Conservation (phyloP, 139 green algal genomes). For the Haematococcus sp. region DNA sequence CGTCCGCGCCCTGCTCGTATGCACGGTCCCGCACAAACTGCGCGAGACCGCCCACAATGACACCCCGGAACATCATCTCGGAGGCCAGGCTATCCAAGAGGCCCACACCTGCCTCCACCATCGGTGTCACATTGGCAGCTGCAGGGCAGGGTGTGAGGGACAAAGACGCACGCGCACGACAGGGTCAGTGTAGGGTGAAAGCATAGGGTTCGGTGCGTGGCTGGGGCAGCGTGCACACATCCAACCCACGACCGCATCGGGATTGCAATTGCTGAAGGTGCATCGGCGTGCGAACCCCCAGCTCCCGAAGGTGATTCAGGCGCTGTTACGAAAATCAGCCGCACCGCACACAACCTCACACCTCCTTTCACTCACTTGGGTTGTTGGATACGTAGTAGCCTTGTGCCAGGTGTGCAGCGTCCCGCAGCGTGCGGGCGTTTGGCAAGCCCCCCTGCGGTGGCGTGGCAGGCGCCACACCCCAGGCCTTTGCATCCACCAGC, state of each 20-base stretch:
- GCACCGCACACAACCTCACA: too few relatives aligned
- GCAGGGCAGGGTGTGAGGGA: too few relatives aligned
- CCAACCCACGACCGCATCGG: too few relatives aligned
- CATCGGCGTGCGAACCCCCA: too few relatives aligned
- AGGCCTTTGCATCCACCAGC: background rate
- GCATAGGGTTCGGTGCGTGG: conserved; percentile 17
- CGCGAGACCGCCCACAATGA: conserved; percentile 10
- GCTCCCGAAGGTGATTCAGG: too few relatives aligned
- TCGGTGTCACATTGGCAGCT: background rate
- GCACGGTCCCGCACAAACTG: background rate
- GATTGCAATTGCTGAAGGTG: too few relatives aligned
- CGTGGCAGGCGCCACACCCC: background rate
- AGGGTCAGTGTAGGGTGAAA: background rate
- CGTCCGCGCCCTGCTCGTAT: conserved; percentile 1
- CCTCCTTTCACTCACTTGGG: too few relatives aligned
- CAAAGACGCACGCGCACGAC: too few relatives aligned
- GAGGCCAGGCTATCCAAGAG: conserved; percentile 7
- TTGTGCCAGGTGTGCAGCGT: conserved; percentile 24
- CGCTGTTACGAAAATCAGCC: too few relatives aligned
- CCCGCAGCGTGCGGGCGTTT: background rate
- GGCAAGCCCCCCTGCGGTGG: background rate
- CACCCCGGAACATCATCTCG: conserved; percentile 30
- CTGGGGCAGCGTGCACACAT: too few relatives aligned
- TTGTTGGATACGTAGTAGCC: conserved; percentile 14
- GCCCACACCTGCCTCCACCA: background rate